Percentiles rank a stretch among this genome's conserved stretches.
These are phyloP conservation scores for Alternaria solani DNA, from an alignment of 2,329 filamentous ascomycete genomes.

Conservation along the genomic window DNA sequence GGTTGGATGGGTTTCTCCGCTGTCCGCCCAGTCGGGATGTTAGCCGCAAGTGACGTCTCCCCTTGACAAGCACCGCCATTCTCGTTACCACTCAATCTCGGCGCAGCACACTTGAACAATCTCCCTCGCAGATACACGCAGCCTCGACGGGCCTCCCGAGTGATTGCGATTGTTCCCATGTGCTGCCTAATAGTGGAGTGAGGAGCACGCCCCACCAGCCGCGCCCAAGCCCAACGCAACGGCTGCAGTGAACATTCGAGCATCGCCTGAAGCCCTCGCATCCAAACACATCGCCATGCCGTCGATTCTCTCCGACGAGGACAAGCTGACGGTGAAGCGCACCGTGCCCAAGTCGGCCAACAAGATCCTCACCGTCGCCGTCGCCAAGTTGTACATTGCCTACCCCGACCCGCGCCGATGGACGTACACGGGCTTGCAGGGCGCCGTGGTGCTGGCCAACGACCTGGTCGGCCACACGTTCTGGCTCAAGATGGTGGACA, in stretches of 20 bases:
- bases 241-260: conserved; percentile 18
- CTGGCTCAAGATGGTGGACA: conserved; percentile 97
- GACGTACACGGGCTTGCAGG: conserved; percentile 93
- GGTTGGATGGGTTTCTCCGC: conserved; percentile 16
- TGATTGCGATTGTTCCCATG: conserved; percentile 33
- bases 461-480: conserved; percentile 95
- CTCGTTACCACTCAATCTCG: conserved; percentile 22
- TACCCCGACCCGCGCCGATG: conserved; percentile 86
- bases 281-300: conserved; percentile 53
- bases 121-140: conserved; percentile 4
- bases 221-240: conserved; percentile 22
- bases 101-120: conserved; percentile 19
- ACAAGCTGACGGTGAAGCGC: conserved; percentile 96
- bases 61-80: conserved; percentile 28
- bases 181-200: conserved; percentile 38
- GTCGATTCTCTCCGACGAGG: conserved; percentile 83
- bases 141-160: conserved; percentile 14
- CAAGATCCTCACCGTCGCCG: conserved; percentile 96
- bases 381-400: conserved; percentile 91
- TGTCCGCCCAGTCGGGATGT: conserved; percentile 30
- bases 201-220: conserved; percentile 35
- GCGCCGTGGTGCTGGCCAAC: conserved; percentile 88
- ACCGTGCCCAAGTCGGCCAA: conserved; percentile 92
- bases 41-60: conserved; percentile 34
- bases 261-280: conserved; percentile 8